Base-by-base conservation (phyloP, 768 basidiomycete species). In the Grammothele lineata region DNA sequence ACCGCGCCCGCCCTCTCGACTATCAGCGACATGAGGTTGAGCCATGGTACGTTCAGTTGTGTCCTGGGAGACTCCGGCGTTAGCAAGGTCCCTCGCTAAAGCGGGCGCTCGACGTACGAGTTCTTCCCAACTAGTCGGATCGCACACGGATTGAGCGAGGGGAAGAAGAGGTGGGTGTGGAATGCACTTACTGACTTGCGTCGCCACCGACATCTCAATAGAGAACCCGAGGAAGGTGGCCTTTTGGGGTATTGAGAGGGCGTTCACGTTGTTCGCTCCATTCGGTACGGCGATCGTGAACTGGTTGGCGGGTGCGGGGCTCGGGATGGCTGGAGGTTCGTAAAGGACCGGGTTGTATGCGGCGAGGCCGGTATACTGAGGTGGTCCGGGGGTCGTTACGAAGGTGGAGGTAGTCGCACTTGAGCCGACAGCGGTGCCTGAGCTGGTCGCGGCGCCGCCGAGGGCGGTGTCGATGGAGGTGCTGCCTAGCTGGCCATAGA, bases 151-250 rank as follows among this genome's bases (percentile, higher is more conserved):
- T 35, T 30, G 4, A 24, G 14, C 33, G 7, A 38, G 5, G 21
- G n/a, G 5, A 10, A 21, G 15, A n/a, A 22, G 19, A 22, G 38
- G 35, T 30, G 14, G 7, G 14, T 30, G 27, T 14, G 27, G 8
- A 37, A 7, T 9, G 11, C 25, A 76, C 79, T 61, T 59, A 85
- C 83, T 63, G 52, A 85, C 70, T 65, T 80, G 78, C 45, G 75
- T 78, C 3, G 80, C 72, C 3, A 88, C 79, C 32, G 85, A 85
- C 70, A 86, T 73, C 62, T 89, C 87, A 32, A 90, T 74, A 3
- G 81, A 85, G 58, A 89, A 87, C 3, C 84, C 85, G 44, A 81
- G 74, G 57, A 87, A 87, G 11, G 77, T 72, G 17, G 77, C 80
- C 15, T 62, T 57, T 41, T 71, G 68, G 2, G 62, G 61, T 38